Conservation (phyloP, 2,329 filamentous ascomycete species). For the Penicillium vulpinum region DNA sequence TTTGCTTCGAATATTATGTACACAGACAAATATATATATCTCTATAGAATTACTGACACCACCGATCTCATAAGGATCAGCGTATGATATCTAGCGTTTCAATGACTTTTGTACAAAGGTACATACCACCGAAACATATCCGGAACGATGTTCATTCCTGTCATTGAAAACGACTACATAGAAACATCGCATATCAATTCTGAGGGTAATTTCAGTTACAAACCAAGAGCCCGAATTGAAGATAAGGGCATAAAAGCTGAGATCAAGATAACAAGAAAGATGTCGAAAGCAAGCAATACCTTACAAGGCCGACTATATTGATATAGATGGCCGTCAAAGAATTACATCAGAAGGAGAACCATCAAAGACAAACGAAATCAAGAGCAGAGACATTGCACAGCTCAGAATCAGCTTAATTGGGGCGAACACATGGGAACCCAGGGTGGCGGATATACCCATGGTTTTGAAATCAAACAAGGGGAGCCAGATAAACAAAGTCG, state of each 20-base stretch:
- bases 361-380: not conserved
- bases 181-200: not conserved
- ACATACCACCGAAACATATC: not conserved
- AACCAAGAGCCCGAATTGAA: not conserved
- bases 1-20: too few species aligned
- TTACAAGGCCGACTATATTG: constrained; percentile 1
- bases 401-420: not conserved
- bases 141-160: not conserved
- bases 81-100: not conserved
- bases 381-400: not conserved
- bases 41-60: not conserved
- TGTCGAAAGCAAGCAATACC: constrained; percentile 2
- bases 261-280: not conserved
- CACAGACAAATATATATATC: not conserved
- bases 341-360: constrained; percentile 17
- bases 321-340: constrained; percentile 6
- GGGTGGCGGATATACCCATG: not conserved
- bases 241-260: not conserved
- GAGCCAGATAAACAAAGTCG: constrained; percentile 1
- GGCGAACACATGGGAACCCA: not conserved
- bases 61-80: too few species aligned
- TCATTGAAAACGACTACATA: not conserved
- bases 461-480: constrained; percentile 5
- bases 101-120: not conserved
- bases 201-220: not conserved